phyloP scores from a whole-genome alignment of 129 eudicot genomes.

The Smallanthus sonchifolius region DNA sequence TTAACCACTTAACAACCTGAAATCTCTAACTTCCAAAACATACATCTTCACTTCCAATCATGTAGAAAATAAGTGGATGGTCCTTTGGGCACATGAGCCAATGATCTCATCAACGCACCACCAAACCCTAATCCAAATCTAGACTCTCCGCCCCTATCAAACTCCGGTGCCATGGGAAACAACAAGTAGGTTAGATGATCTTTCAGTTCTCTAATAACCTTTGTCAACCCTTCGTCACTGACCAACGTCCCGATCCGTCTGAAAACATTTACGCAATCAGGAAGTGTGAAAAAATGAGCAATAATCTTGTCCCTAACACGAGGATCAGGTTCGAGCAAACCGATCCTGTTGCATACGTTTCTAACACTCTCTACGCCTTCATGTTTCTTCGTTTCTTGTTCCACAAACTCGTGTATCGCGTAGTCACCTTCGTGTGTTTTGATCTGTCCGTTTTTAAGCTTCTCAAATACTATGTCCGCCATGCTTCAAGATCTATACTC shows the following conservation, averaged over 20 bases:
- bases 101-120: conserved; percentile 1
- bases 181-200: neutral
- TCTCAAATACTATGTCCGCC: neutral
- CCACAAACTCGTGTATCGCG: neutral
- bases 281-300: neutral
- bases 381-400: neutral
- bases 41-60: neutral
- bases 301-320: neutral
- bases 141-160: neutral
- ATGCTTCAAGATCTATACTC: neutral
- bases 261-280: neutral
- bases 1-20: neutral
- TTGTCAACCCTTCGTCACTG: neutral
- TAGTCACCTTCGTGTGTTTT: neutral
- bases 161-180: neutral
- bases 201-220: neutral
- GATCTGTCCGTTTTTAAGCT: neutral
- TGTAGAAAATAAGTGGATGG: neutral
- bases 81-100: neutral
- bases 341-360: neutral
- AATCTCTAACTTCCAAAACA: neutral
- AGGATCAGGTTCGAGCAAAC: conserved; percentile 1
- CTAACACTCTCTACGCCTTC: neutral
- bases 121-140: neutral
- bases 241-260: too few species aligned